These are phyloP conservation scores for Microbotryum lychnidis-dioicae DNA, from an alignment of 1,284 basidiomycete species.

Conservation along the genomic window DNA sequence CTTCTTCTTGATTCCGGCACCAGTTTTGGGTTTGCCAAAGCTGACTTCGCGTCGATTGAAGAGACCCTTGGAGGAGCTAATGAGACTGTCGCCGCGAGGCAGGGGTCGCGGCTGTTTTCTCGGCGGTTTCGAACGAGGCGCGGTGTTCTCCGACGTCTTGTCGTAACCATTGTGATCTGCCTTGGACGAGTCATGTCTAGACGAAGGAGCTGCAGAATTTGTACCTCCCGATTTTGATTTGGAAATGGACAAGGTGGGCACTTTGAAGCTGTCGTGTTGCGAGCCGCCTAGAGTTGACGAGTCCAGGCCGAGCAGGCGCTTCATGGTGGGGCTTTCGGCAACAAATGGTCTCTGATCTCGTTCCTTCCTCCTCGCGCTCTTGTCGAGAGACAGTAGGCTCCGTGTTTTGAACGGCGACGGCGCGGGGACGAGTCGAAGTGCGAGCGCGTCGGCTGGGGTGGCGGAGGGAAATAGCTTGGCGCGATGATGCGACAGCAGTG, in stretches of 20 bases:
- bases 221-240: no score
- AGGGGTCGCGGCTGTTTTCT: slow-evolving; percentile 24
- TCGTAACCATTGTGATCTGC: no score
- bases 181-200: no score
- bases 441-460: slow-evolving; percentile 11
- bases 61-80: slow-evolving; percentile 2
- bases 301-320: slow-evolving; percentile 10
- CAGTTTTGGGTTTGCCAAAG: slow-evolving; percentile 1
- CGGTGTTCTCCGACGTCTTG: no score
- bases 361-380: slow-evolving; percentile 13
- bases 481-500: slow-evolving; percentile 21
- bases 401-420: slow-evolving; percentile 28
- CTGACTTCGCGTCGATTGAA: slow-evolving; percentile 20
- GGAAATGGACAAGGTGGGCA: slow-evolving; percentile 7
- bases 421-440: slow-evolving; percentile 13
- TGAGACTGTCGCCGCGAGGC: slow-evolving; percentile 14
- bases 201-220: no score
- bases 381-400: slow-evolving; percentile 28
- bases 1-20: slow-evolving; percentile 3
- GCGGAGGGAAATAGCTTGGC: slow-evolving; percentile 28
- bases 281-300: no score
- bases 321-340: slow-evolving; percentile 31
- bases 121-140: background rate
- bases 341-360: slow-evolving; percentile 7
- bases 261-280: slow-evolving; percentile 22